These are phyloP conservation scores for Tubosaeta sp. DNA, from an alignment of 768 basidiomycete species.

Conservation along the genomic window DNA sequence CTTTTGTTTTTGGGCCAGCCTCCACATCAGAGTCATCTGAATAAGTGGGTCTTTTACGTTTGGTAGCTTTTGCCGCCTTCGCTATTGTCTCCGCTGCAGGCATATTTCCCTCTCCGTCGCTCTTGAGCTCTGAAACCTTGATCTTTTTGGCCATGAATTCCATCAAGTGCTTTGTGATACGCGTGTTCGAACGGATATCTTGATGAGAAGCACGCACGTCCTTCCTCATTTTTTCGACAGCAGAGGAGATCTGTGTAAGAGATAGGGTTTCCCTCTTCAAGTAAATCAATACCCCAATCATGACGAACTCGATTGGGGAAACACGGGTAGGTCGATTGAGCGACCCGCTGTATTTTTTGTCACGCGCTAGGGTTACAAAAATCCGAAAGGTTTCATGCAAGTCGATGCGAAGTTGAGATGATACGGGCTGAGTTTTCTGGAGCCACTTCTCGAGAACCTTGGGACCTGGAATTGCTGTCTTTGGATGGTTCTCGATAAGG, in stretches of 20 bases:
- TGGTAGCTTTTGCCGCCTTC: conserved; percentile 11
- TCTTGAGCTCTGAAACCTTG: conserved; percentile 31
- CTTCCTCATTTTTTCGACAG: conserved; percentile 37
- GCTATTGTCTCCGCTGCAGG: conserved; percentile 19
- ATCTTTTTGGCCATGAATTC: conserved; percentile 29
- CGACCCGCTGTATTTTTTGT: conserved; percentile 29
- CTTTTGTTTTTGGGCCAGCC: conserved; percentile 13
- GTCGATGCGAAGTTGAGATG: conserved; percentile 24
- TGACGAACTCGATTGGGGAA: conserved; percentile 44
- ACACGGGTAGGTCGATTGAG: conserved; percentile 35
- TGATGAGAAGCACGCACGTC: conserved; percentile 34
- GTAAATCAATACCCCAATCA: conserved; percentile 40
- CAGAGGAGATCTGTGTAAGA: conserved; percentile 40
- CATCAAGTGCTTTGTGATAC: conserved; percentile 32
- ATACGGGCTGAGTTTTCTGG: conserved; percentile 23
- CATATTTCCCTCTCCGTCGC: conserved; percentile 29
- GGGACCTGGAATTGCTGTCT: conserved; percentile 21
- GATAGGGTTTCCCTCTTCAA: conserved; percentile 31
- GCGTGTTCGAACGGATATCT: conserved; percentile 40
- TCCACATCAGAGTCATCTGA: conserved; percentile 25
- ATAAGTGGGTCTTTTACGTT: conserved; percentile 24
- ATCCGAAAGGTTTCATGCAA: conserved; percentile 33
- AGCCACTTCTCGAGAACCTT: conserved; percentile 37
- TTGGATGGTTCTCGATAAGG: conserved; percentile 30
- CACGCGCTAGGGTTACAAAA: conserved; percentile 31